Base-by-base conservation (phyloP, 2,329 filamentous ascomycete species). In the Colletotrichum sp. region DNA sequence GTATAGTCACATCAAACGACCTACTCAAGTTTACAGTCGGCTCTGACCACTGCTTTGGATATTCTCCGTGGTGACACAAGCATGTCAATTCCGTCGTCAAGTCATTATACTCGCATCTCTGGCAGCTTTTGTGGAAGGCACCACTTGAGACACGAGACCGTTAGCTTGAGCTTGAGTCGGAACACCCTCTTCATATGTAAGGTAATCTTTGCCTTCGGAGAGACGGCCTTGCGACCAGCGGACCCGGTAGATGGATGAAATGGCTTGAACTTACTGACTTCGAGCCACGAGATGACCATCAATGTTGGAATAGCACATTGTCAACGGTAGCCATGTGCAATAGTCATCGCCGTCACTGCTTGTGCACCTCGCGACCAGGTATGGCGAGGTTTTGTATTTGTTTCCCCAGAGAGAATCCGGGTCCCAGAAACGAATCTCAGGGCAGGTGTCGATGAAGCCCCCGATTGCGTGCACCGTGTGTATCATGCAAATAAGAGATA, bases 1-100 rank as follows among this genome's bases (percentile, higher is more conserved):
- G 18, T 0, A n/a, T 60, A 9, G 13, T 4, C 16, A 32, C 24
- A 1, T n/a, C 26, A 0, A 8, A 28, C 57, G 7, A 60, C 57
- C 12, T 30, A 60, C 57, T 60, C 9, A 60, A 6, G 18, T 18
- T 60, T 26, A 60, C 26, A 5, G 26, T 60, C 28, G 26, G 26
- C 57, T 60, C 57, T 30, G 57, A 26, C 57, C 57, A 60, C 18
- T 30, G 8, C 26, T 60, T 60, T n/a, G 26, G 57, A 32, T 18
- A 60, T 18, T 28, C 26, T 1, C 57, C 6, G 12, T 32, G 28
- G 16, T 30, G 26, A 30, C 57, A 60, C 24, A 18, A n/a, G 18
- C 57, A 60, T 28, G 24, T 13, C 57, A 60, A 28, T n/a, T n/a
- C 57, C 9, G 26, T 60, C 24, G 57, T 28, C 16, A 18, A 5